Conservation (phyloP, 108 stramenopile genomes). For the Skeletonema grethae region DNA sequence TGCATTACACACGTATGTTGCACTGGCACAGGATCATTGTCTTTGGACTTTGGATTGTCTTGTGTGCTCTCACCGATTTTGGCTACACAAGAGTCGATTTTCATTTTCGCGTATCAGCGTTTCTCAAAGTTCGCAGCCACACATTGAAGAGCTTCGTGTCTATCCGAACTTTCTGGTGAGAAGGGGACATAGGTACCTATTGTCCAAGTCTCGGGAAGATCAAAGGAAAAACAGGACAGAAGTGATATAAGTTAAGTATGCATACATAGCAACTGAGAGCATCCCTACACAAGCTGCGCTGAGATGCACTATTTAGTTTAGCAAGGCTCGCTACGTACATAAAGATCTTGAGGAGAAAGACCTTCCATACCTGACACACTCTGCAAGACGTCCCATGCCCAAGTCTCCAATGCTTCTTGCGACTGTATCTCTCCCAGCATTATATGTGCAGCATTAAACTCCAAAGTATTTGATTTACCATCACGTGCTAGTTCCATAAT, state of each 20-base stretch:
- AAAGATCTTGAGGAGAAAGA: background rate
- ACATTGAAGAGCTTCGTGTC: no score
- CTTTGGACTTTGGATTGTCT: no score
- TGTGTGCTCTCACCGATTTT: background rate
- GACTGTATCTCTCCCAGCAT: conserved; percentile 15
- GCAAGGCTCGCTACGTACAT: conserved; percentile 16
- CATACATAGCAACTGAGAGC: no score
- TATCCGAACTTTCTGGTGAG: background rate
- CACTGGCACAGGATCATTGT: no score
- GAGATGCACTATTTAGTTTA: background rate
- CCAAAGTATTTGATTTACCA: conserved; percentile 3
- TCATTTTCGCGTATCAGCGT: no score
- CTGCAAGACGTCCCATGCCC: conserved; percentile 10
- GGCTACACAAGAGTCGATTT: no score
- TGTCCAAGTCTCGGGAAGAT: no score
- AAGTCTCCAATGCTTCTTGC: conserved; percentile 13
- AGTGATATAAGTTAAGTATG: no score
- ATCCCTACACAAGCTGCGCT: no score
- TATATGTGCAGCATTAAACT: conserved; percentile 8
- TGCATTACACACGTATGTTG: no score
- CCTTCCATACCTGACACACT: conserved; percentile 17
- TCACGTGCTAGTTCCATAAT: background rate
- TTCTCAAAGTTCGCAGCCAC: background rate
- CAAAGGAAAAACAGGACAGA: no score
- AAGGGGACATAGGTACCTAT: no score